A percentile compares a stretch with the other conserved stretches of the same genome.
Conservation (phyloP, 306 rosid genomes). For the Begonia fuchsioides region DNA sequence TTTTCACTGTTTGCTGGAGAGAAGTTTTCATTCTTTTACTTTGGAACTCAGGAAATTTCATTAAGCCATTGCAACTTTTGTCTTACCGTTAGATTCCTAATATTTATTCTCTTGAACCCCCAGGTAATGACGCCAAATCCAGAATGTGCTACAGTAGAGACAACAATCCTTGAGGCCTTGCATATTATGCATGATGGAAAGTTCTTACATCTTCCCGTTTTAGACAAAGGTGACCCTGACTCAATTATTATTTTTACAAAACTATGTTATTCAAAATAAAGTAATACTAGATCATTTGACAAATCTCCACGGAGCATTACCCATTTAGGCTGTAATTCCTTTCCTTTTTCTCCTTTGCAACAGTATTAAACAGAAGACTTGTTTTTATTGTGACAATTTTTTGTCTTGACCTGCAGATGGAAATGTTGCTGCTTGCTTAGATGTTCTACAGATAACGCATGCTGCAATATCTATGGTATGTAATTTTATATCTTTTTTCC, state of each 20-base stretch:
- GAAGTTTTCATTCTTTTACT: too few relatives aligned
- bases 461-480: conserved; percentile 86
- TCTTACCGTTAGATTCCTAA: too few relatives aligned
- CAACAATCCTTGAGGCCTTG: conserved; percentile 80
- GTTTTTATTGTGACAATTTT: not conserved
- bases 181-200: conserved; percentile 92
- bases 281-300: too few relatives aligned
- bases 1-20: not conserved
- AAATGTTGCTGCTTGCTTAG: conserved; percentile 57
- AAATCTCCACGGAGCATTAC: too few relatives aligned
- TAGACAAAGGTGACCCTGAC: conserved; percentile 50
- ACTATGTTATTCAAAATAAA: not conserved
- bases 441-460: conserved; percentile 83
- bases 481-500: not conserved
- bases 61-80: too few relatives aligned
- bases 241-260: not conserved
- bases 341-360: not conserved
- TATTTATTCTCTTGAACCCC: conserved; percentile 5
- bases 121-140: conserved; percentile 97
- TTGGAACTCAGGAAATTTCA: too few relatives aligned
- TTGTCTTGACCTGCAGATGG: conserved; percentile 49
- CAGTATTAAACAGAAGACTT: conserved; percentile 1
- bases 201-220: conserved; percentile 90
- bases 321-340: not conserved
- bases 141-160: conserved; percentile 68